Conservation (phyloP, 176 grass and related monocot species). For the Oryza glumipatula region DNA sequence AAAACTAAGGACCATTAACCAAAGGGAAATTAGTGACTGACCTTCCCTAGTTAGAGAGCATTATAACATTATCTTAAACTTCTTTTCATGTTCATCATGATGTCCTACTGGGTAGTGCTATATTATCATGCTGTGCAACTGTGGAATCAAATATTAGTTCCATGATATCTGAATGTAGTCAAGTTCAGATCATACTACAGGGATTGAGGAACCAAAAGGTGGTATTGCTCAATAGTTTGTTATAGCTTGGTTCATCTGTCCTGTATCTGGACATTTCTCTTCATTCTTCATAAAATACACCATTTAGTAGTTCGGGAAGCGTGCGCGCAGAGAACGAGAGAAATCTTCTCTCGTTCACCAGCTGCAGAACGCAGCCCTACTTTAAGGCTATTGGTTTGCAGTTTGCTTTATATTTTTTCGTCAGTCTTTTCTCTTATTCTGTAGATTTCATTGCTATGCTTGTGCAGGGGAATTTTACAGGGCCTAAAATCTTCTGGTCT, state of each 20-base stretch:
- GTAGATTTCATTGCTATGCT: conserved; percentile 61
- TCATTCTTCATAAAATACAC: neutral
- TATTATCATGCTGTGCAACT: conserved; percentile 6
- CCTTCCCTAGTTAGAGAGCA: conserved; percentile 15
- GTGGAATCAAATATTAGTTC: conserved; percentile 19
- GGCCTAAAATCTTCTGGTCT: conserved; percentile 98
- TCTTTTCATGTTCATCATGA: neutral
- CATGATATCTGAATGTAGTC: neutral
- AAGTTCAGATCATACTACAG: neutral
- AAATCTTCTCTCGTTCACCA: too few species aligned
- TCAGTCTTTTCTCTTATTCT: conserved; percentile 31
- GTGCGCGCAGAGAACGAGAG: too few species aligned
- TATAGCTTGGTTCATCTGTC: conserved; percentile 1
- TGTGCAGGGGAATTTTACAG: conserved; percentile 99
- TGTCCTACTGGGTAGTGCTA: conserved; percentile 14
- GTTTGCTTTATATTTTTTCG: conserved; percentile 38
- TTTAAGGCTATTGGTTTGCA: conserved; percentile 8
- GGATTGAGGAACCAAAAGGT: neutral
- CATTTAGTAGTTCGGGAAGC: too few species aligned
- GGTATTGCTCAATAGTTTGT: neutral
- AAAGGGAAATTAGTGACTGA: conserved; percentile 2
- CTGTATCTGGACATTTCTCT: neutral
- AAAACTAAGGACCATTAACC: conserved; percentile 4
- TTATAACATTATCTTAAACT: neutral
- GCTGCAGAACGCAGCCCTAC: neutral